Percentiles rank a stretch among this genome's conserved stretches.
These are phyloP conservation scores for Lactifluus echinatus DNA, from an alignment of 768 basidiomycete genomes.

Conservation along the genomic window DNA sequence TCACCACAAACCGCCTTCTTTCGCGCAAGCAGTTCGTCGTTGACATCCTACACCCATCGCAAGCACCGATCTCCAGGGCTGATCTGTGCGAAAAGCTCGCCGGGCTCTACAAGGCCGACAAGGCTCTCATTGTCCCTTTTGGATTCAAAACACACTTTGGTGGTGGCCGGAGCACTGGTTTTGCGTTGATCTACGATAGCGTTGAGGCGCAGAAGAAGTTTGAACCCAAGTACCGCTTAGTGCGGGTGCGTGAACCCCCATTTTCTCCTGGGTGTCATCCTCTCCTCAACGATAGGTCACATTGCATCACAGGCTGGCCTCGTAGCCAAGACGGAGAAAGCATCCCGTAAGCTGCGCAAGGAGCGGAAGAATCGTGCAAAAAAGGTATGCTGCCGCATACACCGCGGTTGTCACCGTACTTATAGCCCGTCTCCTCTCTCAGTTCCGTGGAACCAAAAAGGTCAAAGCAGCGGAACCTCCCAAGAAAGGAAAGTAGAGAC, in stretches of 20 bases:
- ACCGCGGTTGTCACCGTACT: background rate
- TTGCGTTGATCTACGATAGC: constrained; percentile 95
- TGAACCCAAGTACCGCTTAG: constrained; percentile 91
- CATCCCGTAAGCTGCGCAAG: constrained; percentile 96
- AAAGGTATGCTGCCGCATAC: constrained; percentile 57
- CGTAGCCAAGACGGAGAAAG: constrained; percentile 69
- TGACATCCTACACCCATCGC: constrained; percentile 91
- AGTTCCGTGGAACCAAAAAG: constrained; percentile 97
- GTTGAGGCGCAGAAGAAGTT: constrained; percentile 94
- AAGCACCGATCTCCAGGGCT: constrained; percentile 85
- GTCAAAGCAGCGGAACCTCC: constrained; percentile 82
- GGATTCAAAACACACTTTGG: constrained; percentile 95
- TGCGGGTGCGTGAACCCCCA: constrained; percentile 60
- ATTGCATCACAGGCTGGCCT: constrained; percentile 49
- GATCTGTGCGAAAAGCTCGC: constrained; percentile 93
- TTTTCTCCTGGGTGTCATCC: background rate
- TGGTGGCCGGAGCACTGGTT: constrained; percentile 96
- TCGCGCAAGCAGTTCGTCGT: constrained; percentile 94
- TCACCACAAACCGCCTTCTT: constrained; percentile 97
- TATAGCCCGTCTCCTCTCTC: constrained; percentile 3
- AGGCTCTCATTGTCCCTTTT: constrained; percentile 84
- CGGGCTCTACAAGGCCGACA: constrained; percentile 85
- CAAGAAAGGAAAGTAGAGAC: constrained; percentile 82
- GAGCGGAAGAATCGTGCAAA: constrained; percentile 99
- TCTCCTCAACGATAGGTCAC: background rate